Evolutionary conservation across 1,139 yeast species (phyloP), one percentile per base, ranked within the genome.

Genomic region (Geotrichum klebahnii): DNA sequence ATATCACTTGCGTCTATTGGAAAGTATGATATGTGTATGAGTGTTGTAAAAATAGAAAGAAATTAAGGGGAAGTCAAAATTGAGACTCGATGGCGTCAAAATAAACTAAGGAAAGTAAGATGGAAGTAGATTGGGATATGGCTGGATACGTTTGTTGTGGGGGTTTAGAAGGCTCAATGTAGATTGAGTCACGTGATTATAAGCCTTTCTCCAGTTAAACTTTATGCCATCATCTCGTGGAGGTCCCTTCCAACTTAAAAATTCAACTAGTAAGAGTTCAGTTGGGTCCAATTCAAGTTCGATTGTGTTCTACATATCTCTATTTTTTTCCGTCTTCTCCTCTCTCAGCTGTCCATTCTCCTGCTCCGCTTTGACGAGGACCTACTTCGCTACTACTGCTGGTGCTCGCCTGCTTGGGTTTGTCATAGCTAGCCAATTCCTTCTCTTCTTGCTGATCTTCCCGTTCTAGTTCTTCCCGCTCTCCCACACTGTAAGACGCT

Each of bases 341-440:
- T 58, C 97, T 73, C 1, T 74, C 59, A 17, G 68, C 64, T 0
- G 84, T 84, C 97, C 97, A 89, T 46, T 75, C 84, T 0, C 74
- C 76, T 2, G 79, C 74, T 0, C 97, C 97, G 35, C 89, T 81
- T 64, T 85, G 84, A 52, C 97, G 55, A 57, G 78, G 63, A 6
- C 61, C 59, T 1, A 60, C 57, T 2, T 41, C 54, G n/a, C n/a
- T n/a, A n/a, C n/a, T n/a, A n/a, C n/a, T n/a, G 20, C 52, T 52
- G 38, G 50, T 53, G 31, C 35, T 47, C 14, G 55, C 43, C 20
- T 56, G 49, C 29, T n/a, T 29, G 17, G 54, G 52, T 5, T 46
- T 49, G 44, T 45, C 43, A 16, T 48, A 55, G 3, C 66, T 64
- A 34, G 57, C 57, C 16, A 72, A 56, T 49, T 74, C 78, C 10